Percentiles rank a stretch among this genome's conserved stretches.
These are phyloP conservation scores for Abrus pulchellus DNA, from an alignment of 306 rosid species.

Conservation along the genomic window DNA sequence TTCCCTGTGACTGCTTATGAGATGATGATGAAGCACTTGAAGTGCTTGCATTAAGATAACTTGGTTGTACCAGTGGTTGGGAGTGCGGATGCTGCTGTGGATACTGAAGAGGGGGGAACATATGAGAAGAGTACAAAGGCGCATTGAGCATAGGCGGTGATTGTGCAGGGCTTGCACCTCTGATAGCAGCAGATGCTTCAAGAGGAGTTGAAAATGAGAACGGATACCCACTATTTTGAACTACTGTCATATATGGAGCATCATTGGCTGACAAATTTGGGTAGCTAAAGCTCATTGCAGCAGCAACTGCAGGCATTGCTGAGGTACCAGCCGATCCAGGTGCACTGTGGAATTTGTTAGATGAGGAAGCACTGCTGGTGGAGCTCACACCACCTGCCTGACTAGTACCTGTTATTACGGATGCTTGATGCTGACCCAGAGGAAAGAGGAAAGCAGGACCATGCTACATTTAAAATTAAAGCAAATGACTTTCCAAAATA, in stretches of 20 bases:
- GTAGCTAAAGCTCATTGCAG: slow-evolving; percentile 45
- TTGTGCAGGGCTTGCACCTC: slow-evolving; percentile 54
- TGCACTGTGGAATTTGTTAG: slow-evolving; percentile 49
- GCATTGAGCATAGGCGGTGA: slow-evolving; percentile 56
- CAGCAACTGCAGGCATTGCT: slow-evolving; percentile 47
- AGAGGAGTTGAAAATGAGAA: slow-evolving; percentile 57
- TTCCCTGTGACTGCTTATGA: slow-evolving; percentile 57
- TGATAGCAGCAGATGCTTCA: slow-evolving; percentile 54
- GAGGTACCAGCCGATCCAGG: slow-evolving; percentile 48
- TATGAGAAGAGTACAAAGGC: slow-evolving; percentile 59
- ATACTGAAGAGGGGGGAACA: slow-evolving; percentile 60
- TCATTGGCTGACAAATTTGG: slow-evolving; percentile 55
- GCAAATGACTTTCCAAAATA: slow-evolving; percentile 19
- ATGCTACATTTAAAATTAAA: slow-evolving; percentile 51
- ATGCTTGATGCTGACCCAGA: slow-evolving; percentile 53
- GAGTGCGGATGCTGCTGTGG: slow-evolving; percentile 56
- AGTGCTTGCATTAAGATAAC: slow-evolving; percentile 48
- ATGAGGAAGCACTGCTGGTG: slow-evolving; percentile 45
- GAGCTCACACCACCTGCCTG: slow-evolving; percentile 48
- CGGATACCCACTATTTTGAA: slow-evolving; percentile 58
- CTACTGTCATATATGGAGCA: slow-evolving; percentile 54
- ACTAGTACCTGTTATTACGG: slow-evolving; percentile 39
- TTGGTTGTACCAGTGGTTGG: slow-evolving; percentile 47
- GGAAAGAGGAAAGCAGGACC: slow-evolving; percentile 57
- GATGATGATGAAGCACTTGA: slow-evolving; percentile 50